phyloP scores from a whole-genome alignment of 306 rosid species.

The Glycyrrhiza uralensis region DNA sequence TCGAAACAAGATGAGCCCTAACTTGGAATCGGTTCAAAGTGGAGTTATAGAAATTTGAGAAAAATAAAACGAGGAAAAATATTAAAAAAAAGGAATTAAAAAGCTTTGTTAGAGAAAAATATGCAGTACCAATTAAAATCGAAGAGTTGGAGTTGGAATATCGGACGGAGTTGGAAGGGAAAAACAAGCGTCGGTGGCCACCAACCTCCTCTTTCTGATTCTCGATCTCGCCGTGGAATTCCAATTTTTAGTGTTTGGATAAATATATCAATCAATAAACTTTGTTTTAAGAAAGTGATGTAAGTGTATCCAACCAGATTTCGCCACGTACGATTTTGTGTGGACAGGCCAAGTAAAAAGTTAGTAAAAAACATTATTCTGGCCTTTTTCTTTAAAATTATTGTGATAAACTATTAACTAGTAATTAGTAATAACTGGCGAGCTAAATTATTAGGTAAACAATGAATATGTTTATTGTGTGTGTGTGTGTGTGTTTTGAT shows the following conservation, averaged over 20 bases:
- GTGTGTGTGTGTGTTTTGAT: no score
- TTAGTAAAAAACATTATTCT: neutral
- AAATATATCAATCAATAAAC: neutral
- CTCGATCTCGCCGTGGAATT: slow-evolving; percentile 8
- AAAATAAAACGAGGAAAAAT: neutral
- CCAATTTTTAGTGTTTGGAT: neutral
- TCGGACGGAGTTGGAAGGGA: slow-evolving; percentile 1
- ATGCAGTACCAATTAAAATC: neutral
- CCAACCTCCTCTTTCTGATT: neutral
- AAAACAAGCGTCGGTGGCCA: neutral
- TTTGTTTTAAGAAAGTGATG: slow-evolving; percentile 30
- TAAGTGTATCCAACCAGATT: slow-evolving; percentile 29
- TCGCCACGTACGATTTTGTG: slow-evolving; percentile 33
- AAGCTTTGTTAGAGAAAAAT: neutral
- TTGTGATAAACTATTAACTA: no score
- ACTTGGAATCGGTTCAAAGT: slow-evolving; percentile 14
- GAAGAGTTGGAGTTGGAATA: neutral
- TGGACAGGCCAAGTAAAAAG: neutral
- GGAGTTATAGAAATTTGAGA: neutral
- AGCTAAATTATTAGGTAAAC: no score
- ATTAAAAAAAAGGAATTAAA: neutral
- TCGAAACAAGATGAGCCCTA: slow-evolving; percentile 28
- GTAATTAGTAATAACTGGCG: no score
- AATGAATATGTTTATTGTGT: no score
- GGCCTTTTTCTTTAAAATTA: no score